Base-by-base conservation (phyloP, 768 basidiomycete species). In the Termitomyces sp. region DNA sequence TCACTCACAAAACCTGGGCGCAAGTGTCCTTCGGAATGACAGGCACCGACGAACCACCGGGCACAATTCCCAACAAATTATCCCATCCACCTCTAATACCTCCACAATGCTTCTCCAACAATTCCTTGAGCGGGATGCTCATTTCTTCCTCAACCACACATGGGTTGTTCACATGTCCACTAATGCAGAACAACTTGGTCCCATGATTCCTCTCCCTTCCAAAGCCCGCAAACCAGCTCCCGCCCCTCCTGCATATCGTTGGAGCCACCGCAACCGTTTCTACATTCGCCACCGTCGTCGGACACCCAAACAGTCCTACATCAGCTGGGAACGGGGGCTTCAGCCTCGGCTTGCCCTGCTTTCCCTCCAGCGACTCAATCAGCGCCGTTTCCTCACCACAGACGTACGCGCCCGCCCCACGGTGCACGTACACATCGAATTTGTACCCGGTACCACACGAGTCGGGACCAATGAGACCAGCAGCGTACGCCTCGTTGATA, bases 251-350 rank as follows among this genome's bases (percentile, higher is more conserved):
- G 67, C 91, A 92, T 61, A 99, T 98, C 1, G 96, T 98, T 1
- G 96, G 96, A 0, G 96, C 94, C 30, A 98, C 96, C 17, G 95
- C 91, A 54, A 99, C 94, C 8, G 96, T 99, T 78, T 99, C 96
- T 43, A 99, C 96, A 66, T 98, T 98, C 43, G 96, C 95, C 35
- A 99, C 96, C 6, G 96, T 98, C 1, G 94, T 89, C 0, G 96
- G 96, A 70, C 94, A 97, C 0, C 96, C 96, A 66, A 99, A 99
- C 51, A 98, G 79, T 50, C 96, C 96, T 45, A 98, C 96, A 61
- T 98, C 96, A 54, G 96, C 96, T 3, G 96, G 96, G 85, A 98
- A 99, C 41, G 96, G 96, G 3, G 96, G 96, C 78, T 99, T 99
- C 61, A 99, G 79, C 50, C 96, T 82, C 0, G 96, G 96, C 69